These are phyloP conservation scores for Pythium chondricola DNA, from an alignment of 352 stramenopile species.

Conservation along the genomic window DNA sequence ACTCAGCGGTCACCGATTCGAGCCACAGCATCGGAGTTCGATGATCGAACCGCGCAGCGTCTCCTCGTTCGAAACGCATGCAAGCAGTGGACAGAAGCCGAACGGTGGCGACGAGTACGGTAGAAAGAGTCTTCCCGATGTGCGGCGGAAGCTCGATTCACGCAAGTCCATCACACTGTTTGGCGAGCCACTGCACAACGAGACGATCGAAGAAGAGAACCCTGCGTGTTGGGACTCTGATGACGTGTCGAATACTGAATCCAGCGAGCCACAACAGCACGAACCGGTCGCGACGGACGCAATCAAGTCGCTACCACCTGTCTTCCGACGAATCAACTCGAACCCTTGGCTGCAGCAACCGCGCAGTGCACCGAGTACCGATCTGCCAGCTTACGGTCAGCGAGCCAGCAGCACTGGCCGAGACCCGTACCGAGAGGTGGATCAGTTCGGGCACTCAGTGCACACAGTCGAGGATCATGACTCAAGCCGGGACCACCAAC, in stretches of 20 bases:
- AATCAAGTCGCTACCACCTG: slow-evolving; percentile 15
- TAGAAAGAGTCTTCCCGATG: slow-evolving; percentile 26
- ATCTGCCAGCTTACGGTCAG: slow-evolving; percentile 16
- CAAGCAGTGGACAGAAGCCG: not conserved
- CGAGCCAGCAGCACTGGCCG: not conserved
- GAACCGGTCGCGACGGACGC: slow-evolving; percentile 2
- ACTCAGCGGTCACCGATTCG: slow-evolving; percentile 3
- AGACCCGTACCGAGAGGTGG: not conserved
- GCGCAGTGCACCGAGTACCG: not conserved
- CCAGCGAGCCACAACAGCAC: not conserved
- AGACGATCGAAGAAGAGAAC: slow-evolving; percentile 61
- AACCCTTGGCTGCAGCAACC: slow-evolving; percentile 21
- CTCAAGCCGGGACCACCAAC: slow-evolving; percentile 15
- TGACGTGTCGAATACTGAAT: slow-evolving; percentile 22
- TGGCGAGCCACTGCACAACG: slow-evolving; percentile 34
- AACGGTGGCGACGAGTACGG: not conserved
- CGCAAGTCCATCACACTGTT: slow-evolving; percentile 60
- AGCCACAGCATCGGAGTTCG: slow-evolving; percentile 9
- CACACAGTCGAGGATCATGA: not conserved
- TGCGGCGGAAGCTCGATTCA: slow-evolving; percentile 58
- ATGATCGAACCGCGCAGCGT: slow-evolving; percentile 11
- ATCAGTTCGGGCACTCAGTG: not conserved
- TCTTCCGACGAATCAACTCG: slow-evolving; percentile 13
- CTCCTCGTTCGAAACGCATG: not conserved
- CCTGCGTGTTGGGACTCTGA: slow-evolving; percentile 45